phyloP scores from a whole-genome alignment of 2,329 filamentous ascomycete species.

The Rhynchosporium graminicola region DNA sequence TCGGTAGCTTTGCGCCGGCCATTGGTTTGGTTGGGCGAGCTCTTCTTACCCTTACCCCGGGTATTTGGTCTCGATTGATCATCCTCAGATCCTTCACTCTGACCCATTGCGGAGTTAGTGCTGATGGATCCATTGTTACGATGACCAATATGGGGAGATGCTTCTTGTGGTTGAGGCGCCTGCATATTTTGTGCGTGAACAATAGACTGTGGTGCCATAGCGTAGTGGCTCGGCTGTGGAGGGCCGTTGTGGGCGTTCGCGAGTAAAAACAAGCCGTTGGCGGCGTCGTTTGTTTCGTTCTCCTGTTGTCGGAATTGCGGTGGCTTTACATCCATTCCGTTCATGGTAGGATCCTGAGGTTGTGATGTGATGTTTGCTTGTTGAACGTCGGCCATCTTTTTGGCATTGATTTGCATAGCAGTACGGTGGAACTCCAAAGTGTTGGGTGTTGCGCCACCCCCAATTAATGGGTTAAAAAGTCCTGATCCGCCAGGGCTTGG shows the following conservation, averaged over 20 bases:
- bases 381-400: slow-evolving; percentile 54
- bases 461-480: slow-evolving; percentile 76
- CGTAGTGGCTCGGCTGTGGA: slow-evolving; percentile 41
- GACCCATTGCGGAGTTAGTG: slow-evolving; percentile 50
- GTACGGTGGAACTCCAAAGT: slow-evolving; percentile 95
- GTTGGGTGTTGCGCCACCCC: slow-evolving; percentile 81
- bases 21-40: slow-evolving; percentile 52
- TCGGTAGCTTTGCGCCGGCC: slow-evolving; percentile 81
- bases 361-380: slow-evolving; percentile 49
- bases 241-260: slow-evolving; percentile 67
- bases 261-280: slow-evolving; percentile 90
- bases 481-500: slow-evolving; percentile 85
- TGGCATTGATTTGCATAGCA: slow-evolving; percentile 76
- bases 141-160: slow-evolving; percentile 54
- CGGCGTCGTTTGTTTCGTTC: slow-evolving; percentile 81
- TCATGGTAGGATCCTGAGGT: slow-evolving; percentile 47
- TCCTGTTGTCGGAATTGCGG: slow-evolving; percentile 71
- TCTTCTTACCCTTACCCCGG: slow-evolving; percentile 71
- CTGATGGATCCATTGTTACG: slow-evolving; percentile 47
- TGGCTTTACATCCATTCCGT: slow-evolving; percentile 44
- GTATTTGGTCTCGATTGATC: slow-evolving; percentile 64
- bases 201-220: slow-evolving; percentile 37
- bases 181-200: slow-evolving; percentile 36
- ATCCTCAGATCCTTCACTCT: slow-evolving; percentile 75
- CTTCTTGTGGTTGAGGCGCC: slow-evolving; percentile 28